Conservation (phyloP, 306 rosid genomes). For the Luffa acutangula region DNA sequence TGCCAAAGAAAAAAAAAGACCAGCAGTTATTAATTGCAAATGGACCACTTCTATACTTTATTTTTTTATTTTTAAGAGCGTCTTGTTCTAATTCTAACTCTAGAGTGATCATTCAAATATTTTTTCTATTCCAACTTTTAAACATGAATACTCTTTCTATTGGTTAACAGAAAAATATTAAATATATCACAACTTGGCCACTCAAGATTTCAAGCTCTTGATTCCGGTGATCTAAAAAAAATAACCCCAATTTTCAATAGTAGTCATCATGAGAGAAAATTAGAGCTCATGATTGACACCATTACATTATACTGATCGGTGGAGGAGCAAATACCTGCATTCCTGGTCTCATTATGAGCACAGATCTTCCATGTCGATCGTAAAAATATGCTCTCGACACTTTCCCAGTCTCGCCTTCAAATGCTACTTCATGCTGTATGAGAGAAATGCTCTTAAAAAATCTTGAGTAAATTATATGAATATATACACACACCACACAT, state of each 20-base stretch:
- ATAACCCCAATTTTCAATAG: not conserved
- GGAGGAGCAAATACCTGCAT: slow-evolving; percentile 30
- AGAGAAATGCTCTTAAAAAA: not conserved
- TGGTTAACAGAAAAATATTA: not conserved
- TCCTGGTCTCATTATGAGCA: slow-evolving; percentile 91
- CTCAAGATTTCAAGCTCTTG: not conserved
- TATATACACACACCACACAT: too few relatives aligned
- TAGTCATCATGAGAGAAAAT: not conserved
- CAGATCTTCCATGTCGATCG: slow-evolving; percentile 74
- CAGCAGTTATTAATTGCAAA: not conserved
- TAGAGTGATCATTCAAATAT: not conserved
- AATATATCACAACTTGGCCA: not conserved
- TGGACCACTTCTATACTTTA: not conserved
- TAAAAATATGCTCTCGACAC: slow-evolving; percentile 62
- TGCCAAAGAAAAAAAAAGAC: not conserved
- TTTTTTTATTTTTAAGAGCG: not conserved
- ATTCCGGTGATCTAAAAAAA: not conserved
- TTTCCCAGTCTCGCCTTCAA: slow-evolving; percentile 57
- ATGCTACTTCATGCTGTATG: slow-evolving; percentile 29
- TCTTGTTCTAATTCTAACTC: not conserved
- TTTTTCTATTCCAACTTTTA: not conserved
- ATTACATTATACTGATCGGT: not conserved
- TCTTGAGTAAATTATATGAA: not conserved
- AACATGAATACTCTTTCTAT: not conserved
- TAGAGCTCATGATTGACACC: not conserved